Conservation (phyloP, 108 stramenopile species). For the Seminavis robusta region DNA sequence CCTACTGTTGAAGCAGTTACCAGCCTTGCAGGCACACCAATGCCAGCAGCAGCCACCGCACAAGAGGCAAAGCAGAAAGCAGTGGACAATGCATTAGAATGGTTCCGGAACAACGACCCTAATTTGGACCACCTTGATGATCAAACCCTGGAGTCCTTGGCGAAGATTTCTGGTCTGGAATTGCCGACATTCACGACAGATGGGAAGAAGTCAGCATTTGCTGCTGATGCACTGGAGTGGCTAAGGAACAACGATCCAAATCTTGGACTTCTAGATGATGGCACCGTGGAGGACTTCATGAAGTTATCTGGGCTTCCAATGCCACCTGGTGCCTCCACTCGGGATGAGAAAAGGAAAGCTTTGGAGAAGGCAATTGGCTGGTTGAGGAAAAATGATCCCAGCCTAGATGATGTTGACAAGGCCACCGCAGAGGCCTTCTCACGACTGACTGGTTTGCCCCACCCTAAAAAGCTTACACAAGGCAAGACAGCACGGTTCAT, state of each 20-base stretch:
- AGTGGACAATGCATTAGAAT: constrained; percentile 10
- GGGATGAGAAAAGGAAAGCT: constrained; percentile 13
- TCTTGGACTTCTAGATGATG: constrained; percentile 11
- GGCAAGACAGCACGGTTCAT: no score
- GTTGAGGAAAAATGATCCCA: constrained; percentile 18
- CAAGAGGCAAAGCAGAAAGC: background rate
- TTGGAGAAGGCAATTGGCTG: constrained; percentile 29
- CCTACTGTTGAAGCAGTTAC: background rate
- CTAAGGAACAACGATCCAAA: constrained; percentile 18
- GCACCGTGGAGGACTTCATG: constrained; percentile 9
- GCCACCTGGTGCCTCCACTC: no score
- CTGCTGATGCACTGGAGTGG: constrained; percentile 23
- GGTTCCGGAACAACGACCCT: constrained; percentile 17
- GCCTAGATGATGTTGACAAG: constrained; percentile 13
- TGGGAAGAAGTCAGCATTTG: background rate
- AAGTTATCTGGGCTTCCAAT: no score
- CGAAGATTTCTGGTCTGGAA: constrained; percentile 1
- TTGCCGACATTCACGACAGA: background rate
- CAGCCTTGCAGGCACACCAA: background rate
- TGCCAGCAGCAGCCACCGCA: background rate
- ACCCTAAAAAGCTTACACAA: no score
- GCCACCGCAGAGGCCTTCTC: background rate
- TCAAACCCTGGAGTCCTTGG: background rate
- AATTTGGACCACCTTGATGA: constrained; percentile 2
- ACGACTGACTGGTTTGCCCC: constrained; percentile 8